Evolutionary conservation across 2,329 filamentous ascomycete species (phyloP), one percentile per base, ranked within the genome.

Genomic region (Pyricularia pennisetigena): DNA sequence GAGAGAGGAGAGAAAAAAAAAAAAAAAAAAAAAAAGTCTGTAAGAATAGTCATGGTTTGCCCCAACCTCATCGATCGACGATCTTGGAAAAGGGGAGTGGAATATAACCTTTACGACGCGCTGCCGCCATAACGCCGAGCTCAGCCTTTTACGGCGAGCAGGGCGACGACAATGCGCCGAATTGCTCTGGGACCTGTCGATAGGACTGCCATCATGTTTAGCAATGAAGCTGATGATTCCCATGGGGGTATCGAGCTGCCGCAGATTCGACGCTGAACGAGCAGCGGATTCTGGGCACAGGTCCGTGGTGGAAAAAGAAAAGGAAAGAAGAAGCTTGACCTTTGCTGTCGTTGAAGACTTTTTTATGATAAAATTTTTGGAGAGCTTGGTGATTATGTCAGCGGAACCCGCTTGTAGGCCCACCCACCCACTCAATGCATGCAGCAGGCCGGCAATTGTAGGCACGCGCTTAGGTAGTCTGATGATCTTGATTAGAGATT

Each of bases 161-260:
- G 85, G 86, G 86, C 85, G 81, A 82, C 79, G 82, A 81, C 79
- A 82, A 61, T 8, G 24, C 57, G 57, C 83, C 81, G 79, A 82
- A 95, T 86, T 76, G 16, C 79, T 97, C 90, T 96, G 79, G 92
- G 90, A 95, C 89, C 91, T 95, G 93, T 97, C 92, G 91, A 93
- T 92, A 88, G 90, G 91, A 92, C 90, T 88, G 85, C 91, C 90
- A 93, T 87, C 80, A 75, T 77, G 79, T 78, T 78, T 79, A 24
- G 57, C 57, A 61, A 61, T 61, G 57, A 61, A 61, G 57, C 57
- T 80, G 86, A 88, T 92, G 90, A 88, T 89, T 93, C n/a, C 91
- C 91, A 89, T 92, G 79, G 77, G 76, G 82, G 86, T 88, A 92
- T 92, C 91, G 91, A 94, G 87, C 88, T 94, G 91, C 88, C 85